Base-by-base conservation (phyloP, 345 rosid species). In the Aquilaria yunnanensis region DNA sequence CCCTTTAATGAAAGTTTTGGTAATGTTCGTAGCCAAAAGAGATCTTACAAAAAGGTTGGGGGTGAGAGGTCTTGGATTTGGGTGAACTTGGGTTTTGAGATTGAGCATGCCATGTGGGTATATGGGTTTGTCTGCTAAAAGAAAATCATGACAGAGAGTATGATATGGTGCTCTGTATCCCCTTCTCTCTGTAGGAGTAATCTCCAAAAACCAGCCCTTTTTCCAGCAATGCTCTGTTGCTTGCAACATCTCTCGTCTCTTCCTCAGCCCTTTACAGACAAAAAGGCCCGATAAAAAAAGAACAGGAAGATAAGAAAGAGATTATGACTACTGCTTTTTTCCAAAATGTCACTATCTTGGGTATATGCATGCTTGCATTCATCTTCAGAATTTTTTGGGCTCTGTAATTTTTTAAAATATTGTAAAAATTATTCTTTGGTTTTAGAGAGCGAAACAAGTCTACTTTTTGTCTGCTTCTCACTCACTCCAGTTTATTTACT, bases 141-240 rank as follows among this genome's bases (percentile, higher is more conserved):
- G 54, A 57, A 58, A 41, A 57, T 56, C 56, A 67, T 53, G 62
- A 45, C 31, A 65, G 23, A 64, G 56, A 64, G 56, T 57, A 14
- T 66, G 57, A 63, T 57, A 12, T 67, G 57, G 59, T 64, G 61
- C 74, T 43, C 54, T 60, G 50, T 51, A 65, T 71, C 23, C 34
- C 34, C 70, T 63, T 65, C 60, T 47, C 73, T 61, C 59, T 59
- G 78, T 63, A 12, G 70, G 23, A 46, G 62, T 65, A 73, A 69
- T 67, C 67, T 57, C 76, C 78, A 70, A 63, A 73, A 50, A 14
- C 74, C 74, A 58, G 69, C 68, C 73, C 8, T 3, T 80, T 72
- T 74, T 65, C 67, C 83, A 68, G 80, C 78, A 72, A 60, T 63
- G 61, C 64, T 62, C 74, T 60, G 77, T 77, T 75, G 71, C 79